Conservation (phyloP, 1,139 yeast genomes). For the Entelexis sorbosivorans region DNA sequence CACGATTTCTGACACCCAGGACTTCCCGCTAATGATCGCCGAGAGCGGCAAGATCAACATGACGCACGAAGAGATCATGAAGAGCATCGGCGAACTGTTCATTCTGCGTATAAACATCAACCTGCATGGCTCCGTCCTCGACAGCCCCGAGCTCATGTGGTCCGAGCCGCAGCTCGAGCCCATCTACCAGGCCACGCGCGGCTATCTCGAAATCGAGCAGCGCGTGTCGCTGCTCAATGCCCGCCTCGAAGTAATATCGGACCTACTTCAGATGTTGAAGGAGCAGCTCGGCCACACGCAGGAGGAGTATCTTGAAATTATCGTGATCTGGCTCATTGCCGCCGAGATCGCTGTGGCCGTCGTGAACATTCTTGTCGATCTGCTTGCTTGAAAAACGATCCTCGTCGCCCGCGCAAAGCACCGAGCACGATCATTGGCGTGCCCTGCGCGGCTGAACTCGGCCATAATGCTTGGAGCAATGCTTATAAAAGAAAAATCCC, state of each 20-base stretch:
- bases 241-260: constrained; percentile 84
- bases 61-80: constrained; percentile 91
- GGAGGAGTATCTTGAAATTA: constrained; percentile 80
- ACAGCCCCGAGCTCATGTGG: constrained; percentile 98
- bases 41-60: constrained; percentile 87
- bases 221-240: constrained; percentile 82
- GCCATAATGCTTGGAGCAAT: neutral
- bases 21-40: constrained; percentile 91
- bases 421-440: no score
- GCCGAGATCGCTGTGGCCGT: constrained; percentile 85
- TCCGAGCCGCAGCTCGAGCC: constrained; percentile 96
- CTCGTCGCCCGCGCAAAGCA: no score
- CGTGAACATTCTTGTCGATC: constrained; percentile 42
- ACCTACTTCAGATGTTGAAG: constrained; percentile 84
- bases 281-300: constrained; percentile 88
- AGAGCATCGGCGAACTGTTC: constrained; percentile 88
- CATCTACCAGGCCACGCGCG: constrained; percentile 90
- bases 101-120: constrained; percentile 78
- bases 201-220: constrained; percentile 87
- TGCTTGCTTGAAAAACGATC: constrained; percentile 24
- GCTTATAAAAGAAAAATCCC: no score
- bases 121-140: constrained; percentile 87
- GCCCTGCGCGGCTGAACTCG: no score
- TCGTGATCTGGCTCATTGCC: constrained; percentile 85
- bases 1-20: constrained; percentile 93